Evolutionary conservation across 108 stramenopile genomes (phyloP).

Genomic region (Cyclotella baltica): DNA sequence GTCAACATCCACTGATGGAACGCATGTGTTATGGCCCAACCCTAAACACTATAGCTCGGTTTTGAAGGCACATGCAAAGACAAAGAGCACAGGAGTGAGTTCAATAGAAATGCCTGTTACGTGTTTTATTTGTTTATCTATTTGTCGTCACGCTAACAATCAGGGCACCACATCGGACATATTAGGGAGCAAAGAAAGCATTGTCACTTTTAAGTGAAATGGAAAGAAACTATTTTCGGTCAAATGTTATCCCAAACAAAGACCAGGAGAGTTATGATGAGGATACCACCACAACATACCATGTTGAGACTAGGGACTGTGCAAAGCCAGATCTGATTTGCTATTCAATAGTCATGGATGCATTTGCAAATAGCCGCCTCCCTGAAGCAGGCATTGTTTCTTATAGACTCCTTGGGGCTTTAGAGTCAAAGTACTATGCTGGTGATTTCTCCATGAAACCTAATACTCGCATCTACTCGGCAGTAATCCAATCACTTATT

Average conservation of each 20-base stretch:
- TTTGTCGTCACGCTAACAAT: no score
- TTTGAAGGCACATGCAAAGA: constrained; percentile 57
- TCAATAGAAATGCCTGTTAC: not conserved
- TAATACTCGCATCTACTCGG: constrained; percentile 52
- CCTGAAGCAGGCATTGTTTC: constrained; percentile 41
- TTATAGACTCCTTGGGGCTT: constrained; percentile 29
- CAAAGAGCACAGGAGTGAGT: constrained; percentile 41
- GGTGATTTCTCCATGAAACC: constrained; percentile 57
- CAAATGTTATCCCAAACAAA: constrained; percentile 27
- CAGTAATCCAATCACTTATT: constrained; percentile 48
- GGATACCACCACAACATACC: constrained; percentile 20
- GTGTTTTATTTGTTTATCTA: not conserved
- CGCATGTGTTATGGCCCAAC: constrained; percentile 40
- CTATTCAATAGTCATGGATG: constrained; percentile 47
- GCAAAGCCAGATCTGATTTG: constrained; percentile 47
- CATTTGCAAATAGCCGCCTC: constrained; percentile 46
- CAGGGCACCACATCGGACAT: no score
- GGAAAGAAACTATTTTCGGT: constrained; percentile 35
- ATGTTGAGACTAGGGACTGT: constrained; percentile 34
- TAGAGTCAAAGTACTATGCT: constrained; percentile 41
- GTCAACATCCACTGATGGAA: not conserved
- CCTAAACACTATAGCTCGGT: constrained; percentile 55
- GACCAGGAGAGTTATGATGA: not conserved
- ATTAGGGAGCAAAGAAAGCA: constrained; percentile 51
- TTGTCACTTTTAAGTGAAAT: constrained; percentile 53